phyloP scores from a whole-genome alignment of 1,284 basidiomycete species.

The Trametes sp. region DNA sequence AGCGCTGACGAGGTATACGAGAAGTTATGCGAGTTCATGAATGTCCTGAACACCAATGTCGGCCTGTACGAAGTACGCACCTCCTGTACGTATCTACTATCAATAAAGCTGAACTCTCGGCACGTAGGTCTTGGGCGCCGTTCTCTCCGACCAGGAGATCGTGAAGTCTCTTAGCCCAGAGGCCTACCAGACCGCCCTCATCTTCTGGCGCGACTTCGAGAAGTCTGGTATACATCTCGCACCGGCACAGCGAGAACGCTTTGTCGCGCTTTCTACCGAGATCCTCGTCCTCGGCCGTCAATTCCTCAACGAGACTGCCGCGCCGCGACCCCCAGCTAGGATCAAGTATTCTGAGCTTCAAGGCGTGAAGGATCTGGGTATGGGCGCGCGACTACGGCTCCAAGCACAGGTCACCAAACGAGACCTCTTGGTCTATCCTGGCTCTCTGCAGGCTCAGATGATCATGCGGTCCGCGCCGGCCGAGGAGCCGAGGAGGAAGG shows the following conservation, averaged over 20 bases:
- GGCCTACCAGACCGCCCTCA: slow-evolving; percentile 85
- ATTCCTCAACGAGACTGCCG: slow-evolving; percentile 77
- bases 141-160: slow-evolving; percentile 69
- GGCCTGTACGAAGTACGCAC: slow-evolving; percentile 85
- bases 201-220: slow-evolving; percentile 97
- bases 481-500: slow-evolving; percentile 81
- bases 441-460: slow-evolving; percentile 90
- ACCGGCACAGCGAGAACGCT: slow-evolving; percentile 76
- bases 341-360: slow-evolving; percentile 72
- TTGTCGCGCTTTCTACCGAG: slow-evolving; percentile 92
- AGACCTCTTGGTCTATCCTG: slow-evolving; percentile 79
- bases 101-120: slow-evolving; percentile 22
- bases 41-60: slow-evolving; percentile 95
- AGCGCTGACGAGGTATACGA: slow-evolving; percentile 92
- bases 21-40: slow-evolving; percentile 96
- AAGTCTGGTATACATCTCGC: slow-evolving; percentile 96
- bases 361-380: slow-evolving; percentile 73
- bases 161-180: slow-evolving; percentile 69
- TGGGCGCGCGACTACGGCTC: slow-evolving; percentile 72
- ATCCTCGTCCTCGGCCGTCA: slow-evolving; percentile 90
- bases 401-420: slow-evolving; percentile 79
- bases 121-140: slow-evolving; percentile 65
- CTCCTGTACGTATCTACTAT: slow-evolving; percentile 9
- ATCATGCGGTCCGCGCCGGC: slow-evolving; percentile 88
- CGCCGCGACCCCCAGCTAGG: slow-evolving; percentile 66